Percentiles rank a stretch among this genome's conserved stretches.
Evolutionary conservation across 495 filamentous ascomycete genomes (phyloP).

Genomic region (Neurospora hispaniola): DNA sequence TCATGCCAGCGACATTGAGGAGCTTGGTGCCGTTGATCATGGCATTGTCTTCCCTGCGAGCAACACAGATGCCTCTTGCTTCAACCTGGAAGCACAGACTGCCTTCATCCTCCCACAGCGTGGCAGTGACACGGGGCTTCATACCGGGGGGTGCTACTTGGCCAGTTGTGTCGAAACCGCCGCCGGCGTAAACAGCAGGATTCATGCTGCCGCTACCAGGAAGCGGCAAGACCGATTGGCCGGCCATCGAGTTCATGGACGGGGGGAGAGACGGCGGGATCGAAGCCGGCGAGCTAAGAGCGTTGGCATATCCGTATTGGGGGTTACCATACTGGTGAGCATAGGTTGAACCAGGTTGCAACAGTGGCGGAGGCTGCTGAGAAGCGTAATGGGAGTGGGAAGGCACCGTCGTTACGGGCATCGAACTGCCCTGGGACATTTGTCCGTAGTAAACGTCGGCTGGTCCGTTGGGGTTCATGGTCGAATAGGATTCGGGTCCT

Average conservation of each 20-base stretch:
- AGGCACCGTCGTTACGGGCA: constrained; percentile 70
- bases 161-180: constrained; percentile 77
- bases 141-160: constrained; percentile 91
- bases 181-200: constrained; percentile 36
- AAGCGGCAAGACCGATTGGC: constrained; percentile 53
- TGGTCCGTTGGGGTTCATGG: constrained; percentile 69
- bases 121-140: constrained; percentile 96
- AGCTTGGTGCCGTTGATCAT: constrained; percentile 99
- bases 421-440: constrained; percentile 72
- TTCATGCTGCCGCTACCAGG: constrained; percentile 48
- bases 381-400: constrained; percentile 66
- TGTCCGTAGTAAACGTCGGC: constrained; percentile 81
- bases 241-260: constrained; percentile 47
- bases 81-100: constrained; percentile 98
- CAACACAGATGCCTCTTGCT: constrained; percentile 91
- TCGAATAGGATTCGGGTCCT: constrained; percentile 50
- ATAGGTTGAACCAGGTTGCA: constrained; percentile 71
- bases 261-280: constrained; percentile 47
- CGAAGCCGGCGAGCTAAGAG: constrained; percentile 63
- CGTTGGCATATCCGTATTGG: constrained; percentile 65
- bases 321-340: constrained; percentile 49
- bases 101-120: constrained; percentile 96
- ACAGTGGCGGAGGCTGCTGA: constrained; percentile 58
- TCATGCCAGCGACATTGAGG: constrained; percentile 97
- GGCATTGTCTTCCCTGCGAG: constrained; percentile 91